These are phyloP conservation scores for Galerina sulciceps DNA, from an alignment of 768 basidiomycete genomes.

Conservation along the genomic window DNA sequence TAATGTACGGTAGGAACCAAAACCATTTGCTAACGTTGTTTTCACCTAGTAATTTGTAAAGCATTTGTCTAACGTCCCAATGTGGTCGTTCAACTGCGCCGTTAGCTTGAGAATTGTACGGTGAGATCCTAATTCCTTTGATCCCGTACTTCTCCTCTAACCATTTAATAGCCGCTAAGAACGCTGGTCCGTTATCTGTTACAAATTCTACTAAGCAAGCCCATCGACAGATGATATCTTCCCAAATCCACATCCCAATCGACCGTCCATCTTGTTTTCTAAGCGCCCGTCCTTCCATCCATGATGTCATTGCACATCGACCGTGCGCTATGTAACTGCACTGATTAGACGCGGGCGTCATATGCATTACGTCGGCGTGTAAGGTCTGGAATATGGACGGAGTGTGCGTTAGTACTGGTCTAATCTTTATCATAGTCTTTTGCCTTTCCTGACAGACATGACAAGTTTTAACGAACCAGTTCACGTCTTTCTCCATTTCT, in stretches of 20 bases:
- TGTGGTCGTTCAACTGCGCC: slow-evolving; percentile 24
- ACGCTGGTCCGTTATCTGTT: slow-evolving; percentile 41
- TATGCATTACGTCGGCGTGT: slow-evolving; percentile 42
- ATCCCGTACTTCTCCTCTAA: slow-evolving; percentile 27
- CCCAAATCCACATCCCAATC: slow-evolving; percentile 26
- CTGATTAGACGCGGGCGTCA: slow-evolving; percentile 31
- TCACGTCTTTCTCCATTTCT: slow-evolving; percentile 31
- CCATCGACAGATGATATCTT: slow-evolving; percentile 41
- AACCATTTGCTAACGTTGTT: slow-evolving; percentile 11
- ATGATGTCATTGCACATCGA: slow-evolving; percentile 28
- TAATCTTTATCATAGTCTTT: slow-evolving; percentile 25
- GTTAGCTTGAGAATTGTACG: slow-evolving; percentile 27
- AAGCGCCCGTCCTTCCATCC: slow-evolving; percentile 12
- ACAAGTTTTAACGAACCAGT: slow-evolving; percentile 35
- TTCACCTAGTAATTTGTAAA: slow-evolving; percentile 12
- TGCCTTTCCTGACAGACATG: slow-evolving; percentile 33
- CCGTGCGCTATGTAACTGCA: slow-evolving; percentile 39
- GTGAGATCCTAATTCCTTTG: slow-evolving; percentile 19
- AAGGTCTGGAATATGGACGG: slow-evolving; percentile 27
- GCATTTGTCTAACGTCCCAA: slow-evolving; percentile 19
- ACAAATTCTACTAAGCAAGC: slow-evolving; percentile 40
- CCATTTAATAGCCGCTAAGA: slow-evolving; percentile 19
- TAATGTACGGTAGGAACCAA: slow-evolving; percentile 20
- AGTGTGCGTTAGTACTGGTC: slow-evolving; percentile 27
- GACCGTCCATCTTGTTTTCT: slow-evolving; percentile 20